Evolutionary conservation across 306 rosid genomes (phyloP).

Genomic region (Sesbania bispinosa): DNA sequence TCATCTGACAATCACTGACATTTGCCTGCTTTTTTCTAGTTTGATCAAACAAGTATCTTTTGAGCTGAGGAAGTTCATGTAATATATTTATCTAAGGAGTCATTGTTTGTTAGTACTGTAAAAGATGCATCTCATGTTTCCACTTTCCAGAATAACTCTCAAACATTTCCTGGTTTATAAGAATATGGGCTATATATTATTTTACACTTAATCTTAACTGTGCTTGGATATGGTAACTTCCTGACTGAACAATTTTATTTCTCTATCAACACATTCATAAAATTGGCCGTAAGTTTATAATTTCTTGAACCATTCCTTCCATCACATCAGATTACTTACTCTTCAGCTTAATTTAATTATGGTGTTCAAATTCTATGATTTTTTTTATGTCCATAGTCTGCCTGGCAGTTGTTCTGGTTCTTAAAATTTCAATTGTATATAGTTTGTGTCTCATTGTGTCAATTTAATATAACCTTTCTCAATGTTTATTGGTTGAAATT

Average conservation of each 20-base stretch:
- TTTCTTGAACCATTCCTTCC: background rate
- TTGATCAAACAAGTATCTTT: background rate
- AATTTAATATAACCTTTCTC: background rate
- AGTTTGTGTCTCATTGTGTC: background rate
- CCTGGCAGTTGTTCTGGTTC: background rate
- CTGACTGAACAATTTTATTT: background rate
- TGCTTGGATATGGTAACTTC: background rate
- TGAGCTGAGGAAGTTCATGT: background rate
- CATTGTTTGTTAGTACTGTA: slow-evolving; percentile 1
- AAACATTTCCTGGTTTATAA: background rate
- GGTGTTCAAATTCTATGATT: background rate
- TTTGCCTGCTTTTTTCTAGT: background rate
- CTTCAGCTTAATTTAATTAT: background rate
- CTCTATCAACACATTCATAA: background rate
- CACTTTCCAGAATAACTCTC: background rate
- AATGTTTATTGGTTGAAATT: background rate
- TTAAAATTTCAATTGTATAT: background rate
- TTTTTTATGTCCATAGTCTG: background rate
- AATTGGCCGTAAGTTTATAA: background rate
- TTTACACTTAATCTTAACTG: background rate
- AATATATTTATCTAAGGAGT: background rate
- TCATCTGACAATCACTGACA: background rate
- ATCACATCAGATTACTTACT: background rate
- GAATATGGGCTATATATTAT: background rate
- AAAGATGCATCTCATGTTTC: background rate